Percentiles rank a stretch among this genome's conserved stretches.
Conservation (phyloP, 2,329 filamentous ascomycete genomes). For the Fusarium nelsonii region DNA sequence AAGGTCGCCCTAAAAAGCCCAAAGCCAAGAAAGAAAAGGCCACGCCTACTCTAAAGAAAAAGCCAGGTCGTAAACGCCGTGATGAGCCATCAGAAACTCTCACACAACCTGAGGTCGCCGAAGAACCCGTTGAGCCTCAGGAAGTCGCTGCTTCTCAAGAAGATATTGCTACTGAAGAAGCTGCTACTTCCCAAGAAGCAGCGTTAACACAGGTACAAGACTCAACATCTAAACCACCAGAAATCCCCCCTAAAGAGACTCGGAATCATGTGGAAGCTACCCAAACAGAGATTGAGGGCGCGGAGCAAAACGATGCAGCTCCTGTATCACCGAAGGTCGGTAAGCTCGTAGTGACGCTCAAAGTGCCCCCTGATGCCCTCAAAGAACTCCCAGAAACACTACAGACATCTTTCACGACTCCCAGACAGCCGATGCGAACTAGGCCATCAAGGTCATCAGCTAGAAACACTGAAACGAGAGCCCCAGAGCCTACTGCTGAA, state of each 20-base stretch:
- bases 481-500: background rate
- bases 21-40: conserved; percentile 28
- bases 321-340: background rate
- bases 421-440: conserved; percentile 15
- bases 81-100: background rate
- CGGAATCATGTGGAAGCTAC: background rate
- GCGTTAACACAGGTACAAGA: background rate
- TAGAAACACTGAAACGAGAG: conserved; percentile 10
- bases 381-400: background rate
- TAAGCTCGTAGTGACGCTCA: conserved; percentile 27
- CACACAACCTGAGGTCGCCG: background rate
- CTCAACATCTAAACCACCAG: background rate
- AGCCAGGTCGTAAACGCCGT: conserved; percentile 13
- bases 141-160: background rate
- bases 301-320: background rate
- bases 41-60: conserved; percentile 8
- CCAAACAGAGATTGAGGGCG: background rate
- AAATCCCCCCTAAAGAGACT: background rate
- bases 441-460: conserved; percentile 30
- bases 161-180: background rate
- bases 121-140: background rate
- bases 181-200: background rate
- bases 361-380: conserved; percentile 18
- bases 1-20: conserved; percentile 46
- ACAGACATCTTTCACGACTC: conserved; percentile 9